A percentile compares a stretch with the other conserved stretches of the same genome.
phyloP scores from a whole-genome alignment of 192 early-diverging fungal genomes.

The Entrophospora sp. region DNA sequence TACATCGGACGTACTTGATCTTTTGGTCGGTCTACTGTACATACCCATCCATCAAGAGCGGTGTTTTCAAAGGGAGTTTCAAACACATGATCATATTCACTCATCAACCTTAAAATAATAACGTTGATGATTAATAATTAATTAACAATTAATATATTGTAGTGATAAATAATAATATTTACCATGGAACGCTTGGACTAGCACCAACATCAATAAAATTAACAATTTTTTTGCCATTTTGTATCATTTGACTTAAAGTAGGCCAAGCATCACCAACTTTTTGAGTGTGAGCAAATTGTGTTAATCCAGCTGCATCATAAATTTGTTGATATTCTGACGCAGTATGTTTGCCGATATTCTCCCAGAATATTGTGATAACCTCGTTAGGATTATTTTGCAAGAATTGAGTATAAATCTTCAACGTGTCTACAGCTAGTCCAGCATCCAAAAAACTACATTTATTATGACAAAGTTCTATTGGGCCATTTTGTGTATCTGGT shows the following conservation, averaged over 20 bases:
- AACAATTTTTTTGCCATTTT: slow-evolving; percentile 53
- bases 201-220: slow-evolving; percentile 49
- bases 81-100: slow-evolving; percentile 56
- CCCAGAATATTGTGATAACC: slow-evolving; percentile 68
- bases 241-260: slow-evolving; percentile 56
- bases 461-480: slow-evolving; percentile 58
- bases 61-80: slow-evolving; percentile 60
- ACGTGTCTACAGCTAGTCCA: slow-evolving; percentile 44
- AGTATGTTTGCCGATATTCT: slow-evolving; percentile 48
- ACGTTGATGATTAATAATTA: background rate
- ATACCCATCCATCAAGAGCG: slow-evolving; percentile 41
- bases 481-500: slow-evolving; percentile 6
- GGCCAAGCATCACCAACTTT: slow-evolving; percentile 48
- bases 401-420: slow-evolving; percentile 47
- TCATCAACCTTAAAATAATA: slow-evolving; percentile 37
- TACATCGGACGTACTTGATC: slow-evolving; percentile 41
- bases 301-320: slow-evolving; percentile 44
- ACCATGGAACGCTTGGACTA: slow-evolving; percentile 56
- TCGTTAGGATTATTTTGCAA: slow-evolving; percentile 60
- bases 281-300: slow-evolving; percentile 45
- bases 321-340: slow-evolving; percentile 37
- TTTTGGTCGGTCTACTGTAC: slow-evolving; percentile 48
- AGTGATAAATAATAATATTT: slow-evolving; percentile 13
- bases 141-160: background rate
- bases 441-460: slow-evolving; percentile 53